Base-by-base conservation (phyloP, 2,329 filamentous ascomycete species). In the Talaromyces amestolkiae region DNA sequence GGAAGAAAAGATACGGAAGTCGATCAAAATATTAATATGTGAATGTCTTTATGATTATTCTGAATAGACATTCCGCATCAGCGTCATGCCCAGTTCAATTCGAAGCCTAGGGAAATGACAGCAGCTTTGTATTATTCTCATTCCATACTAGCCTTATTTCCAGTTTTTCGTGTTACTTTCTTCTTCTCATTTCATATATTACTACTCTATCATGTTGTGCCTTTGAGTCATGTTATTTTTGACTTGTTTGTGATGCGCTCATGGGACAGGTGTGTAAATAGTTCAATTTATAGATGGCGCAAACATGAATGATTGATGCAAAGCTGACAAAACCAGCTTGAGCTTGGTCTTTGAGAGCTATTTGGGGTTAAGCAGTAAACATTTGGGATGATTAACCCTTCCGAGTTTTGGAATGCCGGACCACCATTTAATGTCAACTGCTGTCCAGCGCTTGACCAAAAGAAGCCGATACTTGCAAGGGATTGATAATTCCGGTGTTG, bases 201-300 rank as follows among this genome's bases (percentile, higher is more conserved):
- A 56, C 11, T 24, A 37, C n/a, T 22, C 33, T 37, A 37, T 31
- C 53, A 22, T 56, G 11, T 11, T 56, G 19, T 8, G 24, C 33
- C 15, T 54, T 17, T 5, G 17, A 22, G 10, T 39, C 11, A 3
- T 56, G n/a, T 37, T 37, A 19, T 56, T 11, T 37, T 56, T 35
- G 19, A 35, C 2, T 39, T 39, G 17, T 37, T 56, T 37, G 53
- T 24, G 53, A 22, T 37, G 53, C 5, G 11, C 15, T 37, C n/a
- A 24, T 56, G 53, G 53, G 19, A 56, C 19, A 39, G 53, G 33
- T n/a, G 47, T 62, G 60, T 62, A 54, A 41, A 62, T 62, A 62
- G 22, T 17, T 13, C 47, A 51, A 17, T 3, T 54, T 54, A 37
- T 56, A 39, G 33, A 56, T 17, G 33, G 53, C 53, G 33, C 51